Evolutionary conservation across 2,329 filamentous ascomycete genomes (phyloP), one percentile per base, ranked within the genome.

Genomic region (Paraconiothyrium sp.): DNA sequence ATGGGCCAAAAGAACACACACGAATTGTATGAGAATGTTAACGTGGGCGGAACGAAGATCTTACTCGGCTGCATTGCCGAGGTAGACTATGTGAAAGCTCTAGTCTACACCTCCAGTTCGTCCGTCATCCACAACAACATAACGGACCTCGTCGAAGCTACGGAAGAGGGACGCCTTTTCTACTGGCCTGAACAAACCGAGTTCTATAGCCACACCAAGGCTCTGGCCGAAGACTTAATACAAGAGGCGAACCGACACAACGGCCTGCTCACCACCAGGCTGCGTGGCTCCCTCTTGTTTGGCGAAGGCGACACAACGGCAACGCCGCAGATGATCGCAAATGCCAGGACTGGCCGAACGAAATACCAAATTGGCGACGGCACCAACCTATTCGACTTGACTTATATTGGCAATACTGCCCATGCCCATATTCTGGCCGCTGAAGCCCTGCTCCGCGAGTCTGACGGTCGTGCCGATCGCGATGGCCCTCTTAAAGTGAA

Each of bases 1-100:
- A 49, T 57, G 32, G 44, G 46, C 24, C 51, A 56, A 14, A 46
- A 48, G 46, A 57, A 51, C 46, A 57, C 59, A 35, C 58, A n/a
- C 16, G 61, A 79, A 60, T 77, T 78, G 63, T 77, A 46, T 14
- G 34, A 80, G 65, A 78, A 76, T 61, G 80, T 83, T 64, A 84
- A 84, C 55, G 78, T 84, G 22, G 76, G 78, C 14, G 82, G 82
- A 16, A 84, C 80, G 24, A 73, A 77, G 62, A 80, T 67, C 41
- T 66, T 84, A 3, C 32, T 68, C 14, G 39, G 62, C 9, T 43
- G 27, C 30, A 50, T 56, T 1, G 32, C 48, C n/a, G 22, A 48
- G 13, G 50, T 66, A 83, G 27, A 67, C 76, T 49, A 78, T 72
- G 14, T 74, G 80, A 81, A 79, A 68, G 81, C 78, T 3, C 81